Base-by-base conservation (phyloP, 306 rosid genomes). In the Prunus mira region DNA sequence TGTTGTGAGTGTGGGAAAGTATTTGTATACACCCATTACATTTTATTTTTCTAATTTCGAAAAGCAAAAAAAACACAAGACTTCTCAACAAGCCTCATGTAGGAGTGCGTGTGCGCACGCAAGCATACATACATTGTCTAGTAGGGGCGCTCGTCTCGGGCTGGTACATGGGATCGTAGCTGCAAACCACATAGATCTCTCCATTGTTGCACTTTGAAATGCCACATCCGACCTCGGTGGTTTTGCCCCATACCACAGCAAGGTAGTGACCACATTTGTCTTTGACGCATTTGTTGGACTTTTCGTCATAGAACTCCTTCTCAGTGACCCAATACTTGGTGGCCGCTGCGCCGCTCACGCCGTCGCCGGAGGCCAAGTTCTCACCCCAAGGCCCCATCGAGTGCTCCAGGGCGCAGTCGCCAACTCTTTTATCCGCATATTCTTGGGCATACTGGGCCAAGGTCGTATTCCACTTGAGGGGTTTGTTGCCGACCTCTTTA, bases 301-400 rank as follows among this genome's bases (percentile, higher is more conserved):
- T 50, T 15, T 50, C 14, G 54, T 50, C 54, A 50, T 50, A 50
- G 54, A 50, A 50, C 54, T 24, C 24, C 50, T 82, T 85, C 79
- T 87, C 86, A 1, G 47, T 12, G 15, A 74, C 87, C 84, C 86
- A 90, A 30, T 81, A 80, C 77, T 72, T 85, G 2, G 79, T 87
- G 0, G 25, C 25, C 1, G 25, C 25, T 25, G 25, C 25, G 25
- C 1, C 25, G 1, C 25, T 25, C 25, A 25, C 1, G 25, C 25
- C 25, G 25, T 25, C 25, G 1, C 25, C 25, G 25, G 25, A 25
- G 25, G 25, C 25, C 25, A 25, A 25, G 25, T 25, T 25, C 25
- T 25, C 25, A 25, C 25, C 25, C 25, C 25, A 25, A 25, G 1
- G 25, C 25, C 25, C 1, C 1, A 25, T 25, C 25, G 25, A 25